phyloP scores from a whole-genome alignment of 1,284 basidiomycete genomes.

The Hemileia vastatrix region DNA sequence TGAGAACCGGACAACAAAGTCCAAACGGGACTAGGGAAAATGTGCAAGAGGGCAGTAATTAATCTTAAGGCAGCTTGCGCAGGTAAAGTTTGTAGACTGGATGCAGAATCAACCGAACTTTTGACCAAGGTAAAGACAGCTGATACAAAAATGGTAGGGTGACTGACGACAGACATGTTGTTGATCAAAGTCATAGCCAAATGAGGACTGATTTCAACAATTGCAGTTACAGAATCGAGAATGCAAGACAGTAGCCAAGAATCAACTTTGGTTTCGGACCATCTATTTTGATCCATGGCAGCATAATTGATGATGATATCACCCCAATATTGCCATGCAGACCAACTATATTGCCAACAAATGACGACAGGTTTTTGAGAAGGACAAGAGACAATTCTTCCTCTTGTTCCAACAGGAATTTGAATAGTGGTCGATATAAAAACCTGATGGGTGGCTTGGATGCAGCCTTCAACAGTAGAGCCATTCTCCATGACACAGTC shows the following conservation, averaged over 20 bases:
- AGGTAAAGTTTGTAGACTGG: conserved; percentile 15
- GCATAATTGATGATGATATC: conserved; percentile 7
- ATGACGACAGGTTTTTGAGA: conserved; percentile 17
- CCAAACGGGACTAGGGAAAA: conserved; percentile 21
- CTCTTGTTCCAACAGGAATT: conserved; percentile 14
- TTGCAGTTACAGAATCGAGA: conserved; percentile 10
- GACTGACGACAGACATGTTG: conserved; percentile 9
- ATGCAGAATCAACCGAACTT: conserved; percentile 7
- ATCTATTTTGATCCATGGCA: no score
- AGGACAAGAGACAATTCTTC: conserved; percentile 14
- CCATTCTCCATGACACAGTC: no score
- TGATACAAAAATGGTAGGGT: conserved; percentile 10
- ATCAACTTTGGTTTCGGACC: conserved; percentile 16
- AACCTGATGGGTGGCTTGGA: conserved; percentile 17
- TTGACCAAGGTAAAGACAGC: conserved; percentile 18
- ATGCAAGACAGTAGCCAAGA: conserved; percentile 9
- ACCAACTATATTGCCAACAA: conserved; percentile 22
- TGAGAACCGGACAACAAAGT: conserved; percentile 16
- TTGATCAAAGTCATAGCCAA: conserved; percentile 10
- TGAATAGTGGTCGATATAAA: conserved; percentile 15
- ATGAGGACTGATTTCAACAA: conserved; percentile 9
- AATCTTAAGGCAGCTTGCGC: conserved; percentile 16
- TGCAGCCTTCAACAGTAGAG: conserved; percentile 20
- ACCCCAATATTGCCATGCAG: conserved; percentile 23
- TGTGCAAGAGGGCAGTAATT: conserved; percentile 14